These are phyloP conservation scores for Akebia trifoliata DNA, from an alignment of 164 flowering plant species.

Conservation along the genomic window DNA sequence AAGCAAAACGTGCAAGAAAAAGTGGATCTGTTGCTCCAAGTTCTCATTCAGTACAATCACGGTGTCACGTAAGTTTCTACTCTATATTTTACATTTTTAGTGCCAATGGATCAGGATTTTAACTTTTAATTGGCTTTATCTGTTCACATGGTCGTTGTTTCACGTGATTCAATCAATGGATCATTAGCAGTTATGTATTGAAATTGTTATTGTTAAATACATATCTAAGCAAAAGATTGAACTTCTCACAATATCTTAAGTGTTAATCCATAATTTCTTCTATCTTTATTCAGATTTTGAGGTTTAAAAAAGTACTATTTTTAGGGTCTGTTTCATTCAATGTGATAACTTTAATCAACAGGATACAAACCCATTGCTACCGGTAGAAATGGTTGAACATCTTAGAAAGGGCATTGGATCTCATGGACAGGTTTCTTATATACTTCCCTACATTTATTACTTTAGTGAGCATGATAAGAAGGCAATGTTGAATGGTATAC, in stretches of 20 bases:
- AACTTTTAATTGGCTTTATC: not conserved
- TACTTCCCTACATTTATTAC: conserved; percentile 3
- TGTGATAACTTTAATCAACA: conserved; percentile 22
- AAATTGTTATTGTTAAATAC: not conserved
- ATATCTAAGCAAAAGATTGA: not conserved
- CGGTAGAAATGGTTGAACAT: conserved; percentile 87
- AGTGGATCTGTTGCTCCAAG: conserved; percentile 24
- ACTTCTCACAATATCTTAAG: not conserved
- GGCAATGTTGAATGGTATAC: not conserved
- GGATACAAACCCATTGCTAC: conserved; percentile 53
- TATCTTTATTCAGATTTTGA: conserved; percentile 2
- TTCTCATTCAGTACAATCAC: conserved; percentile 21
- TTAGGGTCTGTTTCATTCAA: not conserved
- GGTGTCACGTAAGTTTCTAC: conserved; percentile 45
- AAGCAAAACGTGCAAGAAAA: conserved; percentile 29
- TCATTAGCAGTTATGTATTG: not conserved
- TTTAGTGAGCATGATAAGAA: not conserved
- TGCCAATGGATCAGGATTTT: not conserved
- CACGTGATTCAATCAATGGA: not conserved
- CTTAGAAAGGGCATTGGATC: conserved; percentile 65
- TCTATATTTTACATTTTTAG: not conserved
- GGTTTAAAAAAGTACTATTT: not conserved
- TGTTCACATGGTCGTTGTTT: not conserved
- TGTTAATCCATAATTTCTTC: not conserved
- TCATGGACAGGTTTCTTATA: conserved; percentile 65